Conservation (phyloP, 192 early-diverging fungal genomes). For the Rhizoclosmatium sp. region DNA sequence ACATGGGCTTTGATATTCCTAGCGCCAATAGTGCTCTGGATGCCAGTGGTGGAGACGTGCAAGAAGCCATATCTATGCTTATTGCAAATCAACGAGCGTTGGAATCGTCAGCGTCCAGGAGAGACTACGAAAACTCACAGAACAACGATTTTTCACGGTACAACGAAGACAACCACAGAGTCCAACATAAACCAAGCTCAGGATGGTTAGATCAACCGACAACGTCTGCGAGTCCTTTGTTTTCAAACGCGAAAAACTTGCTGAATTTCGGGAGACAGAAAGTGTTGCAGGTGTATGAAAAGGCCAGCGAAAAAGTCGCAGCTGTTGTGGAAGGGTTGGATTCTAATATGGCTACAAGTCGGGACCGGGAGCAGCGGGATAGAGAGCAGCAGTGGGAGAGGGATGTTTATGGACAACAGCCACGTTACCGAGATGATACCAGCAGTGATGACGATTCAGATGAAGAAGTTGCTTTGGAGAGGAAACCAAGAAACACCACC, state of each 20-base stretch:
- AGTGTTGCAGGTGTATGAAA: conserved; percentile 65
- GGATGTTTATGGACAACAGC: not conserved
- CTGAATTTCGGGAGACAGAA: conserved; percentile 61
- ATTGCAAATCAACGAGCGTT: conserved; percentile 42
- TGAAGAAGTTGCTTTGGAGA: conserved; percentile 26
- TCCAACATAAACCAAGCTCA: not conserved
- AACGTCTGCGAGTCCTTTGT: conserved; percentile 62
- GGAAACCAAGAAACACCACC: conserved; percentile 15
- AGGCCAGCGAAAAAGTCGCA: conserved; percentile 68
- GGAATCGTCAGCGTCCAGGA: not conserved
- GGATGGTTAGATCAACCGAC: conserved; percentile 50
- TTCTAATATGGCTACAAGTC: not conserved
- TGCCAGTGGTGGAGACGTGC: conserved; percentile 69
- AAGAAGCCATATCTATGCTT: conserved; percentile 58
- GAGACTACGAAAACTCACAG: not conserved
- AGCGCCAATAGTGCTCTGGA: conserved; percentile 74
- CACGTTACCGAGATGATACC: conserved; percentile 41
- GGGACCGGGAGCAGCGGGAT: not conserved
- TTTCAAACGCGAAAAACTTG: conserved; percentile 72
- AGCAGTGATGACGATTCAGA: conserved; percentile 38
- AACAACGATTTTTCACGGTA: not conserved
- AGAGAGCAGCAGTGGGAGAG: not conserved
- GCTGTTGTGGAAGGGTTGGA: conserved; percentile 26
- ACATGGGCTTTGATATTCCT: conserved; percentile 80
- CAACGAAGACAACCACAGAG: not conserved